Percentiles rank a stretch among this genome's conserved stretches.
phyloP scores from a whole-genome alignment of 1,139 yeast genomes.

The Pichia sp. region DNA sequence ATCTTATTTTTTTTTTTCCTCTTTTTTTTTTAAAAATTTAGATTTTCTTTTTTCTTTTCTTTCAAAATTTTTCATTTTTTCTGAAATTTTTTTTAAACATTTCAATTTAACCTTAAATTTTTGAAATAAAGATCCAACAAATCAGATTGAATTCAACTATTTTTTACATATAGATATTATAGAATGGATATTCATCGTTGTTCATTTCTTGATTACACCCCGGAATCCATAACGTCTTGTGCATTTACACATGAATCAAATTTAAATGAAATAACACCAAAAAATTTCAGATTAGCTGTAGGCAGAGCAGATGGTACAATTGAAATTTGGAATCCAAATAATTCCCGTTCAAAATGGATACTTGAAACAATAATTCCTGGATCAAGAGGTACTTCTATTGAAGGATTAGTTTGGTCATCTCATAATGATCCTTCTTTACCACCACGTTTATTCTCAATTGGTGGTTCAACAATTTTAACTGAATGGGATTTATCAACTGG shows the following conservation, averaged over 20 bases:
- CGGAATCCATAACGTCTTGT: constrained; percentile 77
- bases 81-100: no score
- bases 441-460: constrained; percentile 81
- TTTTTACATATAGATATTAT: not conserved
- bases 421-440: constrained; percentile 28
- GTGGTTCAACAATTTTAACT: constrained; percentile 85
- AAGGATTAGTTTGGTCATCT: constrained; percentile 80
- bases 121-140: no score
- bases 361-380: constrained; percentile 65
- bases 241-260: constrained; percentile 61
- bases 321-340: constrained; percentile 86
- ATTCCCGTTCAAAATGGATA: constrained; percentile 46
- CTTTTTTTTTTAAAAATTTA: not conserved
- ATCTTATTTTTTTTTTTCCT: not conserved
- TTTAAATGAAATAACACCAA: constrained; percentile 44
- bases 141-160: no score
- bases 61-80: not conserved
- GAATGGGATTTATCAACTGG: constrained; percentile 88
- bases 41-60: not conserved
- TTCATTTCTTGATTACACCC: constrained; percentile 83
- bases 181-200: constrained; percentile 82
- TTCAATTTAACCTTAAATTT: no score
- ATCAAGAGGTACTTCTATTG: constrained; percentile 76
- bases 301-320: constrained; percentile 94
- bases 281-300: constrained; percentile 72